Evolutionary conservation across 371 early-diverging fungal species (phyloP).

Genomic region (Mortierella sp.): DNA sequence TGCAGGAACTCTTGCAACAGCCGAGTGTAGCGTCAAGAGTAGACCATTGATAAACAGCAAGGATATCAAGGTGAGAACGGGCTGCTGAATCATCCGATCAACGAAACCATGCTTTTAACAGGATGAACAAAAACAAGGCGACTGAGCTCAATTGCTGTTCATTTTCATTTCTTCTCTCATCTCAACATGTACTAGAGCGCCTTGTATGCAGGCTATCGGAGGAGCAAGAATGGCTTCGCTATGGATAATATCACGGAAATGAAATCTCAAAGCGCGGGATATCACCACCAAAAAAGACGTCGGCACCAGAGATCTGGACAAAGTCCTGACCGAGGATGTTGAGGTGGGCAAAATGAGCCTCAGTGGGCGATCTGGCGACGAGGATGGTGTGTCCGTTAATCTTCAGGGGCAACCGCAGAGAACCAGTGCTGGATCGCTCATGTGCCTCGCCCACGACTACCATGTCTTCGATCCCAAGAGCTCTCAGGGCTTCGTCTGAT

Average conservation of each 20-base stretch:
- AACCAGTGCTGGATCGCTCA: not conserved
- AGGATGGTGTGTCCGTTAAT: slow-evolving; percentile 22
- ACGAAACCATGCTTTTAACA: too few relatives aligned
- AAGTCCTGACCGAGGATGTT: slow-evolving; percentile 48
- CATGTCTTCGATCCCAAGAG: slow-evolving; percentile 34
- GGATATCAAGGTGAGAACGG: too few relatives aligned
- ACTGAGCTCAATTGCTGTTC: too few relatives aligned
- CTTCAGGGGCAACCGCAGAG: slow-evolving; percentile 29
- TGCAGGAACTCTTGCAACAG: too few relatives aligned
- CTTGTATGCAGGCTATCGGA: too few relatives aligned
- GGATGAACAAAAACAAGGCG: too few relatives aligned
- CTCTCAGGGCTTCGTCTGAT: slow-evolving; percentile 19
- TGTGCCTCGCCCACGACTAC: slow-evolving; percentile 25
- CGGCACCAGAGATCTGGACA: slow-evolving; percentile 21
- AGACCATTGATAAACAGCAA: too few relatives aligned
- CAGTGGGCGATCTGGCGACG: slow-evolving; percentile 27
- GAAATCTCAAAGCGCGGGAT: slow-evolving; percentile 34
- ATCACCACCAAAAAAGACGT: slow-evolving; percentile 25
- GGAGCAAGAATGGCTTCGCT: too few relatives aligned
- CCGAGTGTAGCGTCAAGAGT: too few relatives aligned
- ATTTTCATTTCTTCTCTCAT: too few relatives aligned
- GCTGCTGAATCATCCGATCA: too few relatives aligned
- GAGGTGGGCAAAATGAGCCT: slow-evolving; percentile 41
- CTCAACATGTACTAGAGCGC: too few relatives aligned
- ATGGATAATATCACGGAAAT: slow-evolving; percentile 14